Evolutionary conservation across 768 basidiomycete species (phyloP), one percentile per base, ranked within the genome.

Genomic region (Boletus pseudo-olivaceus): DNA sequence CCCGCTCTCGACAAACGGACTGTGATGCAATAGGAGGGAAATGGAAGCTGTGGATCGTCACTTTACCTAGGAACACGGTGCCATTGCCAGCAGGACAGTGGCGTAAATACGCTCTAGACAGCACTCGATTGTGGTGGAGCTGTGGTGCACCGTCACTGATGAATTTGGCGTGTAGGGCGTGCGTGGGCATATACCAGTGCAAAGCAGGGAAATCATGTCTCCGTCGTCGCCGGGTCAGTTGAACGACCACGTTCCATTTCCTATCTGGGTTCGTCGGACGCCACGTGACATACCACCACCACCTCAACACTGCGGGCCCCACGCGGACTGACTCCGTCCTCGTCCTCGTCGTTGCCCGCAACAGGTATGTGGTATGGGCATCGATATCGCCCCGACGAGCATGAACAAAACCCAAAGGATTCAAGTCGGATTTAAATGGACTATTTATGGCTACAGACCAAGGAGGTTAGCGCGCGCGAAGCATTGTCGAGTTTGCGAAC

Each of bases 81-180:
- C 34, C 26, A 44, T 35, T 35, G 8, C 44, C 46, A 53, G 42
- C 30, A 34, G 35, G 14, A 49, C 27, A 15, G 12, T 48, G 47
- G 29, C 35, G 19, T 48, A 38, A 29, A 29, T 35, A 3, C n/a
- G 38, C 4, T 26, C 50, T 26, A 52, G 27, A 41, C 43, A 26
- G 27, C 44, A 20, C 19, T 44, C 39, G 9, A 38, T 38, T 39
- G 42, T 42, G 8, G 54, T 50, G 59, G 54, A 32, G 35, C 23
- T 15, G 47, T 38, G 35, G 47, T 15, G 33, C 38, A 9, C 23
- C 37, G 41, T 53, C 47, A 42, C 15, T 26, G 35, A 58, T 59
- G 48, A 61, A 58, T 38, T 45, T 17, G 32, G 47, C 50, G 47
- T 62, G 60, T 44, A 46, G 7, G 52, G 8, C 10, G 10, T 50